Base-by-base conservation (phyloP, 306 rosid species). In the Styphnolobium japonicum region DNA sequence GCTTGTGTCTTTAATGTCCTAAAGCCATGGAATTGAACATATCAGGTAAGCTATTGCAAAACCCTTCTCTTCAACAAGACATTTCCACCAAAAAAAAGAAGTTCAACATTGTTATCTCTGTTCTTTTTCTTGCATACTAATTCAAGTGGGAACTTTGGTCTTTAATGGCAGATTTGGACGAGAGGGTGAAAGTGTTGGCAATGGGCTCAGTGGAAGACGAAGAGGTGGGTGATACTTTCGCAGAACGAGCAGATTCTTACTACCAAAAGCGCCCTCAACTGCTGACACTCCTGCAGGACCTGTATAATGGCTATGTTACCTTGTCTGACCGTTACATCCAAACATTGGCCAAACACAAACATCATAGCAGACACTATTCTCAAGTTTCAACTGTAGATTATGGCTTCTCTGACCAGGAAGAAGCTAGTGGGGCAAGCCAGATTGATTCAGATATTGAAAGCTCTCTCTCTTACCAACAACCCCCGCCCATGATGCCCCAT, bases 181-280 rank as follows among this genome's bases (percentile, higher is more conserved):
- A 89, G 80, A 93, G 96, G 82, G 86, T 96, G 92, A 96, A 89
- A 67, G 80, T 62, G 68, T 55, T 96, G 57, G 76, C 84, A 19
- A 49, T 79, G 16, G 82, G 81, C 74, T 34, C 83, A 7, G 19
- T 7, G 22, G 92, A 85, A 78, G 89, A 89, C 5, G 88, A 77
- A 71, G 76, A 86, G 3, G 18, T 14, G 3, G 94, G 94, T 4
- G 97, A 93, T 58, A 87, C 91, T 1, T 96, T 96, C 45, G 91
- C 96, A 0, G 92, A 96, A 76, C 90, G 99, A 19, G 99, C 99
- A 4, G 97, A 96, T 45, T 83, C 89, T 67, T 96, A 96, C 85
- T 96, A 93, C 73, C 92, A 86, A 53, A 89, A 88, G 70, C 92
- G 98, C n/a, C 99, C 99, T 51, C 98, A 90, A 78, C 86, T 96